A percentile compares a stretch with the other conserved stretches of the same genome.
phyloP scores from a whole-genome alignment of 208 protist species.

The Leishmania mexicana region DNA sequence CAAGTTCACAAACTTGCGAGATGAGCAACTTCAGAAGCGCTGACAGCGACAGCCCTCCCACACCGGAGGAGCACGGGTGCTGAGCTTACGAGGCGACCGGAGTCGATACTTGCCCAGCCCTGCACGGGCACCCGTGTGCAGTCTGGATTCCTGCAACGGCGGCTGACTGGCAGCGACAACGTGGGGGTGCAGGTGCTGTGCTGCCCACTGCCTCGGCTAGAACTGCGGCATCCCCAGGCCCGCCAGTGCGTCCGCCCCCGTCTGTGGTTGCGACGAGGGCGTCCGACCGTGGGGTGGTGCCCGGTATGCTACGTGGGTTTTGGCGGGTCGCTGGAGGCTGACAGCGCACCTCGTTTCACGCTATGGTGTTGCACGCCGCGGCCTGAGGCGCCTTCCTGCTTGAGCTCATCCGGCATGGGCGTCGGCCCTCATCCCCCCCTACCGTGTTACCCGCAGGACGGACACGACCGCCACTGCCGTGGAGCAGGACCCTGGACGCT shows the following conservation, averaged over 20 bases:
- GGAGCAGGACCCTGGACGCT: too few species aligned
- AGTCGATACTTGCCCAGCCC: not conserved
- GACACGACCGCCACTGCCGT: too few species aligned
- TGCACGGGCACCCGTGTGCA: not conserved
- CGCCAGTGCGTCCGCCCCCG: too few species aligned
- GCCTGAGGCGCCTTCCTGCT: not conserved
- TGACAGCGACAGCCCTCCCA: too few species aligned
- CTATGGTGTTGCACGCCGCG: not conserved
- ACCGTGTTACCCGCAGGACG: not conserved
- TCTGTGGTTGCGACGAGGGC: not conserved
- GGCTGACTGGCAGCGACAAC: not conserved
- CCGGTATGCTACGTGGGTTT: not conserved
- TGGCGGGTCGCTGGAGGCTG: not conserved
- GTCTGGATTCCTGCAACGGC: not conserved
- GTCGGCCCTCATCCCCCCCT: too few species aligned
- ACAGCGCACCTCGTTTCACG: not conserved
- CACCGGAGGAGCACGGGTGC: not conserved
- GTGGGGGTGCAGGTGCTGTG: not conserved
- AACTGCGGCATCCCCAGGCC: not conserved
- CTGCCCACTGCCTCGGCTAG: not conserved
- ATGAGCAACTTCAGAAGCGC: too few species aligned
- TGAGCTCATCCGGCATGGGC: not conserved
- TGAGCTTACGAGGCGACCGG: not conserved
- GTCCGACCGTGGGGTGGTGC: not conserved
- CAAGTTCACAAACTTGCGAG: too few species aligned